Conservation (phyloP, 1,284 basidiomycete species). For the Rhodotorula sp. region DNA sequence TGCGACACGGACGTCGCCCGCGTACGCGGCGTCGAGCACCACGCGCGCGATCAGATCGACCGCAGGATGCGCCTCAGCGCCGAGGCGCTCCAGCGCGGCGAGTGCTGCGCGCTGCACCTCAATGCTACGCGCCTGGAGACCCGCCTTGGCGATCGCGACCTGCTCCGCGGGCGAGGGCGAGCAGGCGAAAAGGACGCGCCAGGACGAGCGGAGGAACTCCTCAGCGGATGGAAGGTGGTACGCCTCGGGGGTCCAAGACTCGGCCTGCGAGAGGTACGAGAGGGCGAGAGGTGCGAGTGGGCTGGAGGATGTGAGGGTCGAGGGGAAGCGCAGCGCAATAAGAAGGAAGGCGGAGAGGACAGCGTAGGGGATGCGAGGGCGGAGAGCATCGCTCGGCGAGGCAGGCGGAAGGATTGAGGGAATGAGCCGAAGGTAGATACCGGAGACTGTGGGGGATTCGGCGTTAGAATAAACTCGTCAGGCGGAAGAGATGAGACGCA, state of each 20-base stretch:
- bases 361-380: conserved; percentile 23
- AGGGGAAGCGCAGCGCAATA: conserved; percentile 23
- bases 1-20: conserved; percentile 22
- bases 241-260: background rate
- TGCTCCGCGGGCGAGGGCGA: background rate
- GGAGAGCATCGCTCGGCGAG: background rate
- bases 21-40: conserved; percentile 7
- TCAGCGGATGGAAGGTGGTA: conserved; percentile 35
- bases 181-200: conserved; percentile 10
- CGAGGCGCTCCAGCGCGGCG: background rate
- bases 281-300: conserved; percentile 2
- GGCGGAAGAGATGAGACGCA: background rate
- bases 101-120: conserved; percentile 31
- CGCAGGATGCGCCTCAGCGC: background rate
- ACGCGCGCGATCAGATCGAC: background rate
- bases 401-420: conserved; percentile 1
- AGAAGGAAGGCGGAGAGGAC: conserved; percentile 24
- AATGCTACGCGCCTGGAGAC: conserved; percentile 21
- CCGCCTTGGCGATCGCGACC: conserved; percentile 7
- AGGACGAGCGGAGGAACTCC: conserved; percentile 31
- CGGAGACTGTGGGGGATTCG: conserved; percentile 11
- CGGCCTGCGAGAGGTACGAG: conserved; percentile 7
- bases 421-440: conserved; percentile 1
- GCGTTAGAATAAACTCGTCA: background rate
- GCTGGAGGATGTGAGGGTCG: background rate